Evolutionary conservation across 257 asterid species (phyloP), one percentile per base, ranked within the genome.

Genomic region (Misopates orontium): DNA sequence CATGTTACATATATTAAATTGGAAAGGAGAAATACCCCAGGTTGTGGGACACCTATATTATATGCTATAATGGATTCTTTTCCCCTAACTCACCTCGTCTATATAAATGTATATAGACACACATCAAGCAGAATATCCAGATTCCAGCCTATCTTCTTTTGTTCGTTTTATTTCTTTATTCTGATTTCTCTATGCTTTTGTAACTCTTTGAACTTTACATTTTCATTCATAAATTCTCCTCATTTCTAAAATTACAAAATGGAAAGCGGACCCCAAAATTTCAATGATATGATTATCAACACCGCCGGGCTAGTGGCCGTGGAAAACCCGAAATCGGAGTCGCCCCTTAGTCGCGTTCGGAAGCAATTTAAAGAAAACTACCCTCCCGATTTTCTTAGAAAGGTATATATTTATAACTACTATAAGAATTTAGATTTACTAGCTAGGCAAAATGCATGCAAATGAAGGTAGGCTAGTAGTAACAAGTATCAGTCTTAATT

Each of bases 331-430:
- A 59, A 76, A 20, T 41, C 60, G 14, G 16, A 15, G 22, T 12
- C 13, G 52, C 60, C 59, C 7, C 36, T 63, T 0, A 14, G 69
- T 15, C 24, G 25, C 49, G 28, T 78, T 16, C 42, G 32, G 19
- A 64, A 56, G 53, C 69, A 16, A 11, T 73, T 82, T 10, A 61
- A 21, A 47, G 72, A 82, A 28, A 73, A 56, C 70, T 77, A 79
- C 31, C 83, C 87, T 0, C 74, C 82, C 13, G 73, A 60, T 60
- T 82, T 85, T 70, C 73, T 72, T 20, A 79, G 72, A 42, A 88
- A 83, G 90, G 90, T 85, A 71, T 45, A 13, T n/a, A 7, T 8
- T 8, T n/a, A n/a, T n/a, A n/a, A n/a, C n/a, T n/a, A n/a, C n/a
- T n/a, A n/a, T n/a, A n/a, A n/a, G n/a, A n/a, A n/a, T n/a, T n/a